Evolutionary conservation across 2,329 filamentous ascomycete species (phyloP), one percentile per base, ranked within the genome.

Genomic region (Cryphonectria parasitica): DNA sequence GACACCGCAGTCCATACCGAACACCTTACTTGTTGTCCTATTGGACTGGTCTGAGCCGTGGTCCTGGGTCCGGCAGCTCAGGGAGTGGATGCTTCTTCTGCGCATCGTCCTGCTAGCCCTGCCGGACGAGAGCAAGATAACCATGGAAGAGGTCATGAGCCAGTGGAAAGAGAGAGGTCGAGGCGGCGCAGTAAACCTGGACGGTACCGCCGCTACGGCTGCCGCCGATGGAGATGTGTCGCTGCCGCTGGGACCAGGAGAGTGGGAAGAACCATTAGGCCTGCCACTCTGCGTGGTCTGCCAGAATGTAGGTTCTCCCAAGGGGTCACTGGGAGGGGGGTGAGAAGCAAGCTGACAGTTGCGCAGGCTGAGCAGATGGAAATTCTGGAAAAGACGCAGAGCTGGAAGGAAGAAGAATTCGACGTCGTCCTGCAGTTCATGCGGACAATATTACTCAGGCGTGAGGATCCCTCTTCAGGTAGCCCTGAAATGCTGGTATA

Each of bases 331-430:
- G 1, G 31, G 5, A 15, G 34, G 39, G 1, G 4, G 39, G 1
- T 25, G 4, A 22, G 34, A 39, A 2, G 3, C 41, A 73, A 34
- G 73, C 76, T 80, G 75, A 77, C 77, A 49, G 28, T 34, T 6
- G 1, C 25, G 10, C 74, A 94, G 91, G 88, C 94, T 19, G 93
- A 97, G 81, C 94, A 93, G 79, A 97, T 98, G 80, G 95, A 98
- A 77, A 88, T 89, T 54, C 81, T 99, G 70, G 96, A 98, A 81
- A 94, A 93, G 79, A 95, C 94, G 66, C 90, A 95, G 71, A 90
- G 92, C 19, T 99, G 95, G 94, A 95, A 94, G 81, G 96, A 99
- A 80, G 94, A 97, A 75, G 92, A 97, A 76, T 99, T 99, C 77
- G 96, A 99, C 79, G 95, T 96, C 75, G 93, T 99, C 60, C 86